Percentiles rank a stretch among this genome's conserved stretches.
Evolutionary conservation across 306 rosid species (phyloP).

Genomic region (Lagenaria siceraria): DNA sequence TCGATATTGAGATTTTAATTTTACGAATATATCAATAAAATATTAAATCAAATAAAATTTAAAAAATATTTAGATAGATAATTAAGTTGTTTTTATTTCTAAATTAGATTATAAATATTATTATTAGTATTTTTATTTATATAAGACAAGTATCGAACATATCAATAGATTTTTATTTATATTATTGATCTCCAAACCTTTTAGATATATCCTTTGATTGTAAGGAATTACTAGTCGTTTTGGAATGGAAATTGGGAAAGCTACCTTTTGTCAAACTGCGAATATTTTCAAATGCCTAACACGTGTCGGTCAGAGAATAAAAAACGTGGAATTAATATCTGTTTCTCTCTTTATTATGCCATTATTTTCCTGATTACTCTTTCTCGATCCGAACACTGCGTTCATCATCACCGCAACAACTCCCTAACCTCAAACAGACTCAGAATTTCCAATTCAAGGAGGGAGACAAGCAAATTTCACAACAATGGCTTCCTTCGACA

Average conservation of each 20-base stretch:
- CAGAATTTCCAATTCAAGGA: not conserved
- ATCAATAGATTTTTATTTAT: too few species aligned
- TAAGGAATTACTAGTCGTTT: too few species aligned
- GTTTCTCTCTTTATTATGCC: not conserved
- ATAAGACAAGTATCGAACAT: too few species aligned
- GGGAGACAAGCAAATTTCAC: not conserved
- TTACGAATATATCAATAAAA: too few species aligned
- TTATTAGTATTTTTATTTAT: too few species aligned
- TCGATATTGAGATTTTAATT: too few species aligned
- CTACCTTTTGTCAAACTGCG: not conserved
- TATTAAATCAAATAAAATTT: too few species aligned
- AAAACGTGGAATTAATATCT: not conserved
- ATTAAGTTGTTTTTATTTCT: too few species aligned
- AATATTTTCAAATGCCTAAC: not conserved
- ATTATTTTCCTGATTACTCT: not conserved
- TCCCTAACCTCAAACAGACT: not conserved
- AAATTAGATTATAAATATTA: too few species aligned
- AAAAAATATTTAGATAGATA: too few species aligned
- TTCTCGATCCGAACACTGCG: constrained; percentile 23
- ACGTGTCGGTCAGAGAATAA: not conserved
- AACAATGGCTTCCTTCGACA: constrained; percentile 52
- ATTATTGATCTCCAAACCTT: too few species aligned
- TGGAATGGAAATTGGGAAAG: not conserved
- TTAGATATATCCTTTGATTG: too few species aligned
- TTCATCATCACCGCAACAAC: not conserved